Evolutionary conservation across 106 monocot species (phyloP).

Genomic region (Dactylorhiza incarnata): DNA sequence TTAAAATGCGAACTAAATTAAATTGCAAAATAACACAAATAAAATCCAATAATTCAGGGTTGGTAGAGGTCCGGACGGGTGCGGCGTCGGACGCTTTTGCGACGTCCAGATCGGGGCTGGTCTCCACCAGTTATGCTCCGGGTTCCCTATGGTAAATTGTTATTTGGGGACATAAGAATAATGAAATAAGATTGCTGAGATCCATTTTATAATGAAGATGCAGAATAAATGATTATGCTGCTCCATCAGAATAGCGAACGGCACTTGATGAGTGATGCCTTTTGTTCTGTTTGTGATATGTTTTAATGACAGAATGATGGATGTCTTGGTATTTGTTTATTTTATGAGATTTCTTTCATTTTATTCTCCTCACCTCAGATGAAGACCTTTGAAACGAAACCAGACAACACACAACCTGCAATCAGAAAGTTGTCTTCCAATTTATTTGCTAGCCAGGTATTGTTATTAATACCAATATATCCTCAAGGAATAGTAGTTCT

Average conservation of each 20-base stretch:
- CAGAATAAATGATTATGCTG: neutral
- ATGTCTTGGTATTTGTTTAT: constrained; percentile 15
- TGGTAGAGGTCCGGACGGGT: too few species aligned
- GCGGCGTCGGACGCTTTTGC: too few species aligned
- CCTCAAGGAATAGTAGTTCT: neutral
- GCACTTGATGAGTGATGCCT: constrained; percentile 37
- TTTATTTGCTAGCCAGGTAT: constrained; percentile 56
- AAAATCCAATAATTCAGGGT: too few species aligned
- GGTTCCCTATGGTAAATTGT: too few species aligned
- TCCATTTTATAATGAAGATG: too few species aligned
- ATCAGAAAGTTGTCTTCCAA: constrained; percentile 36
- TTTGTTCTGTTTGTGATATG: too few species aligned
- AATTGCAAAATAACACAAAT: too few species aligned
- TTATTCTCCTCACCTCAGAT: neutral
- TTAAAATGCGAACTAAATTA: too few species aligned
- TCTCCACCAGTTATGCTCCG: too few species aligned
- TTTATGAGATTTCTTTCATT: neutral
- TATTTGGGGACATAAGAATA: too few species aligned
- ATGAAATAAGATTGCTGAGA: too few species aligned
- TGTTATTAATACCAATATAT: neutral
- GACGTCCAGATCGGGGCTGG: too few species aligned
- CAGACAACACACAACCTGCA: constrained; percentile 22
- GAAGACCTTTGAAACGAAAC: constrained; percentile 15
- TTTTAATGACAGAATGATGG: constrained; percentile 24
- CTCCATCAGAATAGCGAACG: constrained; percentile 51